Evolutionary conservation across 208 protist species (phyloP).

Genomic region (Endotrypanum monterogeii): DNA sequence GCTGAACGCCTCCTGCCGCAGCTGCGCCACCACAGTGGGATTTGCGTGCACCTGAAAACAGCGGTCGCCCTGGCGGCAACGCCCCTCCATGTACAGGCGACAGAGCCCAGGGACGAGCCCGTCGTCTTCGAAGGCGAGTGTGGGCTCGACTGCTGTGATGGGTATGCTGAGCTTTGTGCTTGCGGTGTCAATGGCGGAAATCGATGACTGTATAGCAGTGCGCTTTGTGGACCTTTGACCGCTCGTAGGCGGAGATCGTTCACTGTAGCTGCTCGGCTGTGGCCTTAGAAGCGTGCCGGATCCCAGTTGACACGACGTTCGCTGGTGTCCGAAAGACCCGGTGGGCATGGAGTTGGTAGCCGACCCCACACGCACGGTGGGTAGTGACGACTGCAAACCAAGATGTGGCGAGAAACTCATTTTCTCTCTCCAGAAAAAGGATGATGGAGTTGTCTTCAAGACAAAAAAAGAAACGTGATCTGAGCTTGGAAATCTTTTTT

Average conservation of each 20-base stretch:
- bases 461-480: too few relatives aligned
- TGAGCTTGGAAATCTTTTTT: too few relatives aligned
- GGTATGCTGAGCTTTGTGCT: conserved; percentile 86
- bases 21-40: conserved; percentile 49
- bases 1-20: conserved; percentile 59
- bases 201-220: conserved; percentile 12
- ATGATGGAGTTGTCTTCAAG: too few relatives aligned
- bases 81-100: conserved; percentile 75
- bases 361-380: conserved; percentile 19
- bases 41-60: conserved; percentile 88
- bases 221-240: background rate
- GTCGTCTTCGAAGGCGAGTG: conserved; percentile 75
- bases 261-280: conserved; percentile 9
- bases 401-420: conserved; percentile 23
- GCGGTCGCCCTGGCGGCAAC: conserved; percentile 65
- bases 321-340: conserved; percentile 18
- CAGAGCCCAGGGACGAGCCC: conserved; percentile 82
- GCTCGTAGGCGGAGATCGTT: background rate
- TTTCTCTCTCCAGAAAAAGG: too few relatives aligned
- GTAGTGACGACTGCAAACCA: conserved; percentile 15
- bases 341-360: conserved; percentile 9
- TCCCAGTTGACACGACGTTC: conserved; percentile 21
- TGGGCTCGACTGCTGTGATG: conserved; percentile 60
- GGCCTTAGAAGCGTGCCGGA: conserved; percentile 22
- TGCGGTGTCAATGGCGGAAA: conserved; percentile 79